Base-by-base conservation (phyloP, 129 eudicot genomes). In the Lactuca saligna region DNA sequence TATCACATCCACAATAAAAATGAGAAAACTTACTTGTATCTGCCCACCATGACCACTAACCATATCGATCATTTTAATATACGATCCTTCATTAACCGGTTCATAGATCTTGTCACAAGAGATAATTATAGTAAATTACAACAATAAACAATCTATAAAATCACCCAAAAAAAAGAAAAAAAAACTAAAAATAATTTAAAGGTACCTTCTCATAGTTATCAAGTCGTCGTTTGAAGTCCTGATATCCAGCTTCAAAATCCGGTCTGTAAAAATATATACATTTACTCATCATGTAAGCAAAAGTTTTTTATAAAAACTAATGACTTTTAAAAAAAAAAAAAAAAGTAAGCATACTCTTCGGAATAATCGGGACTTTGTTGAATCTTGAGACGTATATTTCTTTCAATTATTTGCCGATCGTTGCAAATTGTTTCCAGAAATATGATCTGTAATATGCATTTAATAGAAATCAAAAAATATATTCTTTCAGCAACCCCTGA, bases 361-460 rank as follows among this genome's bases (percentile, higher is more conserved):
- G 99, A 95, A 75, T 94, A 94, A 73, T 94, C 99, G 34, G 99
- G 99, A 81, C 99, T 94, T 77, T 94, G 97, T 77, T 94, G 99
- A 88, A 94, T 84, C 79, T 94, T 94, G 76, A 94, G 97, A 8
- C 97, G 97, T 75, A 94, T 94, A 68, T 94, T 94, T 82, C 97
- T 81, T 78, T 94, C 99, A 68, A 94, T 94, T 73, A 94, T 87
- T n/a, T 75, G 53, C 63, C 78, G 76, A 83, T 94, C 99, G 61
- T 87, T 89, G 80, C 99, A 94, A 71, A 94, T 42, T 46, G 99
- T 94, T 73, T 94, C 99, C 86, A 94, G 65, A 77, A 94, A 93
- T 46, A 94, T 89, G 34, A 94, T 94, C 99, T 94, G 87, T 16
- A 15, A 70, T 33, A 16, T 56, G 42, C 66, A 68, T 51, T 17